phyloP scores from a whole-genome alignment of 192 early-diverging fungal species.

The Linnemannia hyalina region DNA sequence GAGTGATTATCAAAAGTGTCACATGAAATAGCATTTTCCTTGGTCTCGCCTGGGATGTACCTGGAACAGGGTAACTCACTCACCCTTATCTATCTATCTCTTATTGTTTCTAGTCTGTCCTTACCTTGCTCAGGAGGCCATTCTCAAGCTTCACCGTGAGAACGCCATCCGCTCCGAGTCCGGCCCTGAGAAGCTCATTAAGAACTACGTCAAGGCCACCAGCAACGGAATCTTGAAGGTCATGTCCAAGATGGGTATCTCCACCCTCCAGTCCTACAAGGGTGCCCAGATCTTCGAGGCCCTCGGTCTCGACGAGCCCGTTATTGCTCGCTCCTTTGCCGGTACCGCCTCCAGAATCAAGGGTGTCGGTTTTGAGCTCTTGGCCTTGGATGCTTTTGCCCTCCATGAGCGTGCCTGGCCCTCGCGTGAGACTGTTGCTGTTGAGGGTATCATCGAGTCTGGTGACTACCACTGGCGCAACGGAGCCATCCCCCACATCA shows the following conservation, averaged over 20 bases:
- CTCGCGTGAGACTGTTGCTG: slow-evolving; percentile 69
- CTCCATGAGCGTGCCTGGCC: slow-evolving; percentile 91
- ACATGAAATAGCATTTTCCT: neutral
- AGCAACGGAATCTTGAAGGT: slow-evolving; percentile 98
- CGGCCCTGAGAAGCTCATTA: slow-evolving; percentile 76
- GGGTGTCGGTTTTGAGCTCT: slow-evolving; percentile 78
- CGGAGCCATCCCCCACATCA: slow-evolving; percentile 93
- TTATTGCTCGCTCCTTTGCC: slow-evolving; percentile 92
- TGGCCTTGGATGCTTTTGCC: slow-evolving; percentile 90
- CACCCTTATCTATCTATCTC: neutral
- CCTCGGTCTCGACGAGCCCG: slow-evolving; percentile 89
- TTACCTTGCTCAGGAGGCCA: slow-evolving; percentile 91
- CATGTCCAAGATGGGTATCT: slow-evolving; percentile 99
- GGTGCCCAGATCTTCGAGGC: slow-evolving; percentile 99
- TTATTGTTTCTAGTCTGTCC: slow-evolving; percentile 75
- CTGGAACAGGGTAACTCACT: neutral
- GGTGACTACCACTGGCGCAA: slow-evolving; percentile 98
- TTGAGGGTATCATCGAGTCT: slow-evolving; percentile 87
- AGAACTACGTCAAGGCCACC: slow-evolving; percentile 88
- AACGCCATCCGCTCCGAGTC: slow-evolving; percentile 73
- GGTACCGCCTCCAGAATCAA: slow-evolving; percentile 97
- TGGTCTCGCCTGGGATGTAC: neutral
- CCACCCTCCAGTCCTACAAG: slow-evolving; percentile 97
- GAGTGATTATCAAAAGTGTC: neutral
- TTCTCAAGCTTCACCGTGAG: slow-evolving; percentile 92